These are phyloP conservation scores for Zygosaccharomyces bailii DNA, from an alignment of 805 yeast genomes.

Conservation along the genomic window DNA sequence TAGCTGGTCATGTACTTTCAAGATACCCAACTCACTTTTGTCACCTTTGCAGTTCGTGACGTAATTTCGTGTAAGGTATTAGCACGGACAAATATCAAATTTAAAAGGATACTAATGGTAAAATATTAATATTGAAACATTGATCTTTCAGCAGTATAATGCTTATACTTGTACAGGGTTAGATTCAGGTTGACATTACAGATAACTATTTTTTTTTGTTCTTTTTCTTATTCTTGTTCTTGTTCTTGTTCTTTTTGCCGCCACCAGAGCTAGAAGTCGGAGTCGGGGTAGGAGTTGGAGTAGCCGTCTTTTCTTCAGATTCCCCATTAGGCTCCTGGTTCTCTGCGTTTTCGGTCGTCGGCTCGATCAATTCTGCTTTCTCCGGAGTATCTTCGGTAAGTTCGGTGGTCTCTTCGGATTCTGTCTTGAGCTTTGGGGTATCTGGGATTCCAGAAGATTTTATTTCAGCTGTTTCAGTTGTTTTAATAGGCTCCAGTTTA, in stretches of 20 bases:
- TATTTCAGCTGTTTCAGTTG: not conserved
- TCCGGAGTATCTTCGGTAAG: conserved; percentile 15
- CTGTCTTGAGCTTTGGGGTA: conserved; percentile 11
- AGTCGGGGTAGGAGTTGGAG: conserved; percentile 8
- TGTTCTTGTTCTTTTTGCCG: conserved; percentile 29
- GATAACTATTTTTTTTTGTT: conserved; percentile 15
- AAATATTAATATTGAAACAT: not conserved
- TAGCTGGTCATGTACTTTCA: too few species aligned
- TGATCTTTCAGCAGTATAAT: too few species aligned
- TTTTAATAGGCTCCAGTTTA: not conserved
- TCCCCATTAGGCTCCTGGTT: conserved; percentile 11
- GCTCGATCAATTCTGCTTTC: conserved; percentile 11
- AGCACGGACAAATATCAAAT: too few species aligned
- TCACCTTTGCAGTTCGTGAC: too few species aligned
- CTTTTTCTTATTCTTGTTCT: conserved; percentile 35
- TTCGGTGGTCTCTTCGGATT: conserved; percentile 16
- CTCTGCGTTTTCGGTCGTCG: conserved; percentile 15
- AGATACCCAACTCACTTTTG: too few species aligned
- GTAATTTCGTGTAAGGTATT: too few species aligned
- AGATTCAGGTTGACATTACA: conserved; percentile 1
- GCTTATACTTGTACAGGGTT: not conserved
- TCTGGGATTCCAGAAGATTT: conserved; percentile 11
- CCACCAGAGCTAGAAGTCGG: conserved; percentile 7
- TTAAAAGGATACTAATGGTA: too few species aligned
- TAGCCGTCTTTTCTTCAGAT: conserved; percentile 6